These are phyloP conservation scores for Globisporangium canariense DNA, from an alignment of 352 stramenopile genomes.

Conservation along the genomic window DNA sequence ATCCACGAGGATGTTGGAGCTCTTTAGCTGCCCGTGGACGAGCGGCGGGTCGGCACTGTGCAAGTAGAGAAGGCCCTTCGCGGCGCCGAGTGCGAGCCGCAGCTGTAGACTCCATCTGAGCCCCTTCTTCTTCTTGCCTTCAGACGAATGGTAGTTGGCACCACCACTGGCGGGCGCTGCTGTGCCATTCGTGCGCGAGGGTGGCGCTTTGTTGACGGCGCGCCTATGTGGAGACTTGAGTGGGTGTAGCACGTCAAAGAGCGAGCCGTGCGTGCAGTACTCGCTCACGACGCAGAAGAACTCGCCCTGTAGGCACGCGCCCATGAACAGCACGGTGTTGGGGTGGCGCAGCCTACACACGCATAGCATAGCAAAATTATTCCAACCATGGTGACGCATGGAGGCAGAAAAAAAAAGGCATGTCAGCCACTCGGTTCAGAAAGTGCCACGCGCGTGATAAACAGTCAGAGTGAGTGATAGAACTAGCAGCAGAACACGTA, in stretches of 20 bases:
- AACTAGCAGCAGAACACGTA: constrained; percentile 8
- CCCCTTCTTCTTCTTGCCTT: constrained; percentile 51
- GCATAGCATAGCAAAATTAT: neutral
- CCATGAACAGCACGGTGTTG: constrained; percentile 99
- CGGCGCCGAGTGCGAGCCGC: constrained; percentile 75
- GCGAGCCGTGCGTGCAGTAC: constrained; percentile 91
- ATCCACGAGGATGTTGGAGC: constrained; percentile 86
- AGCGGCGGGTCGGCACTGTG: constrained; percentile 82
- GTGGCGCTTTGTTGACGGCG: constrained; percentile 13
- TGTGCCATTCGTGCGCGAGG: constrained; percentile 14
- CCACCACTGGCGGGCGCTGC: constrained; percentile 3
- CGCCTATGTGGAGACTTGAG: constrained; percentile 28
- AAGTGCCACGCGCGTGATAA: constrained; percentile 1
- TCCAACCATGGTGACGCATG: neutral
- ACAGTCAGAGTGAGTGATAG: neutral
- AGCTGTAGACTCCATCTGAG: constrained; percentile 81
- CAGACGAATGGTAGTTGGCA: constrained; percentile 20
- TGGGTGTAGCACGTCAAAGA: constrained; percentile 93
- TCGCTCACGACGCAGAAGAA: constrained; percentile 97
- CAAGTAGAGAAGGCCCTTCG: constrained; percentile 76
- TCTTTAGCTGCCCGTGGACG: constrained; percentile 86
- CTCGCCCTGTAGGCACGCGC: constrained; percentile 93
- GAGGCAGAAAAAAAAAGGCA: neutral
- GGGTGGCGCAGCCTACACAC: constrained; percentile 90
- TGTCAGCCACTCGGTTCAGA: constrained; percentile 8